These are phyloP conservation scores for Salvia hispanica DNA, from an alignment of 257 asterid genomes.

Conservation along the genomic window DNA sequence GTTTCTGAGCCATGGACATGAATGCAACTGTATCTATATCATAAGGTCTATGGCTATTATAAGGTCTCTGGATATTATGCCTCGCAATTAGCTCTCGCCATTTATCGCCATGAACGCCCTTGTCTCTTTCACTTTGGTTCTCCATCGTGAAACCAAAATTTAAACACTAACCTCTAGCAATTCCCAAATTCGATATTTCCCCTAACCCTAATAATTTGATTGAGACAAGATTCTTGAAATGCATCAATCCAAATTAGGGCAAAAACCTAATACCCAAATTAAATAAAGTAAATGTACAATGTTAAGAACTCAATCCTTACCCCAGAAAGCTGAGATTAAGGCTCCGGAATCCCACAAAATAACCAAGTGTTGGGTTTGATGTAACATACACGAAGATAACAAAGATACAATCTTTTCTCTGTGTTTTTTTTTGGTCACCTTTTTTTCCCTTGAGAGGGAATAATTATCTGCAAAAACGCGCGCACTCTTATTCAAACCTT, in stretches of 20 bases:
- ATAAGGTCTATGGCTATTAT: constrained; percentile 44
- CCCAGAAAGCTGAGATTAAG: constrained; percentile 20
- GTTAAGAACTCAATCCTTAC: constrained; percentile 8
- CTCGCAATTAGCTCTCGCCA: constrained; percentile 47
- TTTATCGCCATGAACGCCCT: constrained; percentile 41
- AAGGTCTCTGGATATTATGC: constrained; percentile 45
- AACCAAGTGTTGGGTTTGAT: background rate
- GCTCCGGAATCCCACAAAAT: constrained; percentile 28
- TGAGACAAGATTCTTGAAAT: constrained; percentile 4
- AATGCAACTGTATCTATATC: constrained; percentile 68
- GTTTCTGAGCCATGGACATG: constrained; percentile 66
- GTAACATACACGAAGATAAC: constrained; percentile 6
- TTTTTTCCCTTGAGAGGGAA: constrained; percentile 11
- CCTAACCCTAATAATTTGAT: constrained; percentile 25
- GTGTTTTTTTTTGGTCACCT: background rate
- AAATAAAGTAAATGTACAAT: constrained; percentile 13
- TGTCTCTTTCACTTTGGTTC: constrained; percentile 45
- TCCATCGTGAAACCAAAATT: constrained; percentile 46
- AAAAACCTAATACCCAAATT: background rate
- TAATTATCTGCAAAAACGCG: constrained; percentile 47
- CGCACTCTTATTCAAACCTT: constrained; percentile 56
- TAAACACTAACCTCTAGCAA: constrained; percentile 13
- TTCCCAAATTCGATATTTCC: constrained; percentile 16
- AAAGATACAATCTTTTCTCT: constrained; percentile 30
- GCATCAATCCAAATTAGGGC: constrained; percentile 21